Conservation (phyloP, 75 land plant genomes). For the Ceratopteris richardii region DNA sequence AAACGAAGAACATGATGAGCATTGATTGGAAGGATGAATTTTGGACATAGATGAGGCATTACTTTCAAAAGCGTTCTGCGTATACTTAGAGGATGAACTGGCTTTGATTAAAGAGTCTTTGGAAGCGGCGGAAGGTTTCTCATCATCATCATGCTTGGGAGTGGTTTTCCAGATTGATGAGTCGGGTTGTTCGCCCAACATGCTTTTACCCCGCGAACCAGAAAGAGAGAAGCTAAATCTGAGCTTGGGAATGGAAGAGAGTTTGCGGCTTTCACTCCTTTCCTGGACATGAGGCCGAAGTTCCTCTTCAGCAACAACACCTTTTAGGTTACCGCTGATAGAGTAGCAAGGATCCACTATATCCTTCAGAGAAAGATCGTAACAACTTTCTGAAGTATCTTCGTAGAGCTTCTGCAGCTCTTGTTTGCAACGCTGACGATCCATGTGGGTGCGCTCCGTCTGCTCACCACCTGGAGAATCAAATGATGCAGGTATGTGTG, state of each 20-base stretch:
- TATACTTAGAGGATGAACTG: conserved; percentile 1
- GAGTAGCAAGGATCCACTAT: conserved; percentile 7
- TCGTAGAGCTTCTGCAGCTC: conserved; percentile 7
- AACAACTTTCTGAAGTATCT: not conserved
- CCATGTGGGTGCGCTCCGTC: conserved; percentile 4
- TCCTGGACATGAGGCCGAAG: not conserved
- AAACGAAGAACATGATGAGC: conserved; percentile 5
- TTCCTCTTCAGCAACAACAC: not conserved
- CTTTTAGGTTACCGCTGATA: conserved; percentile 8
- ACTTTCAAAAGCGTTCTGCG: not conserved
- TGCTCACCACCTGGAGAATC: no score
- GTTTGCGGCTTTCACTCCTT: not conserved
- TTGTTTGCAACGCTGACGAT: not conserved
- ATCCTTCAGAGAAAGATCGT: conserved; percentile 5
- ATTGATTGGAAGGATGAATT: conserved; percentile 3
- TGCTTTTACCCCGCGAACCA: not conserved
- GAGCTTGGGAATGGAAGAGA: not conserved
- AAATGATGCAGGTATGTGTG: not conserved
- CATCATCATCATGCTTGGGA: not conserved
- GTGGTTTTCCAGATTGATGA: not conserved
- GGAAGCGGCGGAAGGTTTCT: not conserved
- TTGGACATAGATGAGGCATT: not conserved
- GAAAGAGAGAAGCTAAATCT: not conserved
- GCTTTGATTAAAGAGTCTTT: not conserved
- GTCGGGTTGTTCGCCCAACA: not conserved